These are phyloP conservation scores for Spizellomyces punctatus DNA, from an alignment of 192 early-diverging fungal species.

Conservation along the genomic window DNA sequence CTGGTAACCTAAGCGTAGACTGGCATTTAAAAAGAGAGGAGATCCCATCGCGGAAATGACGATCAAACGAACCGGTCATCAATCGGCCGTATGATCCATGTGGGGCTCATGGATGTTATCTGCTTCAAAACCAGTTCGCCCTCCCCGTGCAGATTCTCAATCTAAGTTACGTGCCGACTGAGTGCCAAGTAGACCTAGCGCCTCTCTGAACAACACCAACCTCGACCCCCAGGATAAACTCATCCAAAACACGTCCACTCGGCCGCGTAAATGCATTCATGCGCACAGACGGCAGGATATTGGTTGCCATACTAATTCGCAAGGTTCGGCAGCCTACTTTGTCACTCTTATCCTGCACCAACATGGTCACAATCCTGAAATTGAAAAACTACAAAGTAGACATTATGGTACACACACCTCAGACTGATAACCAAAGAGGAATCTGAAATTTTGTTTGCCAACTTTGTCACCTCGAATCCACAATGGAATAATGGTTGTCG, in stretches of 20 bases:
- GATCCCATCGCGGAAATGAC: no score
- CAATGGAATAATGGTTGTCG: constrained; percentile 71
- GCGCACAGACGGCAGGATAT: constrained; percentile 84
- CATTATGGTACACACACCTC: constrained; percentile 47
- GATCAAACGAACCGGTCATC: constrained; percentile 11
- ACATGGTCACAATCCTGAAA: background rate
- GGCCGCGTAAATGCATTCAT: constrained; percentile 94
- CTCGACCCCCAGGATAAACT: constrained; percentile 93
- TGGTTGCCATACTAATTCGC: constrained; percentile 55
- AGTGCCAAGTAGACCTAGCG: constrained; percentile 11
- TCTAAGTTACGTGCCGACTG: constrained; percentile 39
- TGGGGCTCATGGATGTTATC: constrained; percentile 69
- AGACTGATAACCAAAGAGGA: constrained; percentile 82
- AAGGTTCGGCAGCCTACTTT: constrained; percentile 66
- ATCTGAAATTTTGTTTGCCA: constrained; percentile 77
- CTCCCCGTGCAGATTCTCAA: constrained; percentile 66
- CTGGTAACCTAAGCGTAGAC: no score
- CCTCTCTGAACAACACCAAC: constrained; percentile 50
- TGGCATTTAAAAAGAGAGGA: no score
- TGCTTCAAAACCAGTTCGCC: constrained; percentile 67
- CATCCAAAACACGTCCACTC: constrained; percentile 70
- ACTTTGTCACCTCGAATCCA: constrained; percentile 93
- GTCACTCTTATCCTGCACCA: constrained; percentile 48
- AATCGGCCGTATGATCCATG: constrained; percentile 65
- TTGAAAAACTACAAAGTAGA: background rate